A percentile compares a stretch with the other conserved stretches of the same genome.
Conservation (phyloP, 192 early-diverging fungal species). For the Coemansia sp. region DNA sequence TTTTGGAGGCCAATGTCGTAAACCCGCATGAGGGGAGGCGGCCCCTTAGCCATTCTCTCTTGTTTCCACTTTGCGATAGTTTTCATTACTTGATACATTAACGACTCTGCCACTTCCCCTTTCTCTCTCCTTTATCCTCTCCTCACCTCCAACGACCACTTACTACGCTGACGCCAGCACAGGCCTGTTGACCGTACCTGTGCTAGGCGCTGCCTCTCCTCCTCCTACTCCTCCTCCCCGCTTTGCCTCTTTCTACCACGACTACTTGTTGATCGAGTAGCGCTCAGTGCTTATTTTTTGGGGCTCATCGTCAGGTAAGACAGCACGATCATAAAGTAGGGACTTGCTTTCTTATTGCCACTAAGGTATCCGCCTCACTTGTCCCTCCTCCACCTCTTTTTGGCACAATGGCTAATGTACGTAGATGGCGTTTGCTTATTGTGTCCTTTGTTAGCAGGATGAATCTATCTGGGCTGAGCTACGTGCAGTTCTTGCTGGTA, state of each 20-base stretch:
- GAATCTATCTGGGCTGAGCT: constrained; percentile 54
- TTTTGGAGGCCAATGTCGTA: background rate
- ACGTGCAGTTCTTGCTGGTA: constrained; percentile 53
- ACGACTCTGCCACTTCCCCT: background rate
- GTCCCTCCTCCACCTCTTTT: too few species aligned
- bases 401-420: background rate
- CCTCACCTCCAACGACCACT: too few species aligned
- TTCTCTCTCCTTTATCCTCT: background rate
- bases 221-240: background rate
- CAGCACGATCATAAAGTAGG: too few species aligned
- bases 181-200: constrained; percentile 2
- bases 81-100: constrained; percentile 1
- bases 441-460: constrained; percentile 19
- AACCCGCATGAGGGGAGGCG: background rate
- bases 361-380: too few species aligned
- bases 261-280: constrained; percentile 4
- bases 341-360: too few species aligned
- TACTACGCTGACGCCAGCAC: background rate
- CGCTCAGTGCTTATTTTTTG: background rate
- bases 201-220: background rate
- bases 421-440: background rate
- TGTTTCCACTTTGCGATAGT: background rate
- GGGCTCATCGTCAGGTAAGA: background rate
- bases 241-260: background rate
- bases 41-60: background rate